Percentiles rank a stretch among this genome's conserved stretches.
phyloP scores from a whole-genome alignment of 2,329 filamentous ascomycete genomes.

The Aaosphaeria arxii region DNA sequence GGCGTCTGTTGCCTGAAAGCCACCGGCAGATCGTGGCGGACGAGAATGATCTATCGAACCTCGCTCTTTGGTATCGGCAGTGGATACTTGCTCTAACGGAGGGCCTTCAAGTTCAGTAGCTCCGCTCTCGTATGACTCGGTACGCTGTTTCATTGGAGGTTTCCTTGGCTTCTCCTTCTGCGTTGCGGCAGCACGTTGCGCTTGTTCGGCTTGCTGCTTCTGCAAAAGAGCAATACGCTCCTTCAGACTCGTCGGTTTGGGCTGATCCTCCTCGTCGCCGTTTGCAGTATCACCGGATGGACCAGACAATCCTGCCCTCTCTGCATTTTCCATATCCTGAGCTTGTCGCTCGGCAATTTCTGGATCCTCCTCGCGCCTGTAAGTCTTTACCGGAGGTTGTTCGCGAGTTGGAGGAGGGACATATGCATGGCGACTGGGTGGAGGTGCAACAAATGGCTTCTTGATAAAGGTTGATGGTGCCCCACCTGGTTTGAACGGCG shows the following conservation, averaged over 20 bases:
- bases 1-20: conserved; percentile 39
- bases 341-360: conserved; percentile 59
- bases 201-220: conserved; percentile 89
- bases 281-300: conserved; percentile 38
- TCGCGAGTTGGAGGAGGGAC: conserved; percentile 77
- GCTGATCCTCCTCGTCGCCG: conserved; percentile 69
- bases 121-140: conserved; percentile 43
- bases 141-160: conserved; percentile 61
- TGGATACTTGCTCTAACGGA: conserved; percentile 35
- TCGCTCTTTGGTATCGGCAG: conserved; percentile 30
- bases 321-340: conserved; percentile 64
- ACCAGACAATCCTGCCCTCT: conserved; percentile 58
- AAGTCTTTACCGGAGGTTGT: conserved; percentile 68
- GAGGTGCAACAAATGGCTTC: conserved; percentile 94
- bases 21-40: conserved; percentile 37
- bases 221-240: conserved; percentile 93
- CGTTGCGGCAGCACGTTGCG: conserved; percentile 68
- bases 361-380: conserved; percentile 84
- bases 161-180: conserved; percentile 84
- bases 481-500: conserved; percentile 79
- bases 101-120: conserved; percentile 35
- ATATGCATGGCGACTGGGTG: conserved; percentile 88
- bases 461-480: conserved; percentile 74
- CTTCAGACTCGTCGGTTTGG: conserved; percentile 90
- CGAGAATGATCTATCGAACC: conserved; percentile 40